These are phyloP conservation scores for Trematosphaeria pertusa DNA, from an alignment of 2,329 filamentous ascomycete genomes.

Conservation along the genomic window DNA sequence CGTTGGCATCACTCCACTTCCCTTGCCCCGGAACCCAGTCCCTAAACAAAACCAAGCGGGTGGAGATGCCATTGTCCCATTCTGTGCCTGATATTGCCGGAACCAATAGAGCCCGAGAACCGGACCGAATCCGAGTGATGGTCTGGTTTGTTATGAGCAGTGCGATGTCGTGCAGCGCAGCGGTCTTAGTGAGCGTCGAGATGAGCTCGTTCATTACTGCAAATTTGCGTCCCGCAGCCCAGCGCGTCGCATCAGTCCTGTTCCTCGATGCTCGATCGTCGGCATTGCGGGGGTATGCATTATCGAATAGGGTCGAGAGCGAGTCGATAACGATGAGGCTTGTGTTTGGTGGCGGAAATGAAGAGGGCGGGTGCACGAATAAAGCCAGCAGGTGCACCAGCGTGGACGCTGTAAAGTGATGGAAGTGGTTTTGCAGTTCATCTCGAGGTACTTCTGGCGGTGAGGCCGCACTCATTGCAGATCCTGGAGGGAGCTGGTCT, in stretches of 20 bases:
- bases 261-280: conserved; percentile 54
- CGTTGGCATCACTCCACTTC: conserved; percentile 33
- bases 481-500: conserved; percentile 4
- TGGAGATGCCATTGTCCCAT: conserved; percentile 82
- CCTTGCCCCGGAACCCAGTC: conserved; percentile 62
- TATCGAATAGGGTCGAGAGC: conserved; percentile 76
- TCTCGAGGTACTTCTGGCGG: conserved; percentile 28
- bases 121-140: conserved; percentile 77
- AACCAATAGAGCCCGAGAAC: conserved; percentile 71
- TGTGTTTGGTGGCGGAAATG: conserved; percentile 68
- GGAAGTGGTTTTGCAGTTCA: conserved; percentile 60
- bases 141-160: conserved; percentile 80
- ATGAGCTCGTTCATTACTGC: conserved; percentile 72
- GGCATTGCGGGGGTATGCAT: conserved; percentile 71
- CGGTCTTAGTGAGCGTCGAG: conserved; percentile 70
- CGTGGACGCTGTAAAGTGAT: conserved; percentile 67
- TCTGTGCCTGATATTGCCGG: conserved; percentile 76
- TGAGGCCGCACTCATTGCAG: conserved; percentile 9
- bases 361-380: conserved; percentile 69
- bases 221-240: conserved; percentile 59
- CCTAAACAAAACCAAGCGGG: conserved; percentile 77
- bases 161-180: conserved; percentile 74
- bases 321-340: conserved; percentile 79
- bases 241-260: conserved; percentile 54
- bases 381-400: conserved; percentile 75